phyloP scores from a whole-genome alignment of 306 rosid species.

The Biancaea sappan region DNA sequence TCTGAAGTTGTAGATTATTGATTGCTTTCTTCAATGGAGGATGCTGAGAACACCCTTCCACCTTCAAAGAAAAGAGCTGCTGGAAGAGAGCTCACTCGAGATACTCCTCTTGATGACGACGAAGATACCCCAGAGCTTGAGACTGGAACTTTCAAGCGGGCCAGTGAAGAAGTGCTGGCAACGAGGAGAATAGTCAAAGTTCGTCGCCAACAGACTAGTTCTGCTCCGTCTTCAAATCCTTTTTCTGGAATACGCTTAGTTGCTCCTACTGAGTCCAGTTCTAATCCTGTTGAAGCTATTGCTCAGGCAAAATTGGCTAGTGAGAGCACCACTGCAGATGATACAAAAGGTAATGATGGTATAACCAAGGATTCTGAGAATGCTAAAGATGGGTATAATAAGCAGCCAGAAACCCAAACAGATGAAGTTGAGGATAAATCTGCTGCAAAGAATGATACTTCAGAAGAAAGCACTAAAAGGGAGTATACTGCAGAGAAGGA shows the following conservation, averaged over 20 bases:
- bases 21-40: conserved; percentile 64
- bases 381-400: conserved; percentile 41
- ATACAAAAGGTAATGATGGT: conserved; percentile 38
- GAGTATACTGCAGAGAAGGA: conserved; percentile 36
- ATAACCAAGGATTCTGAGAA: conserved; percentile 31
- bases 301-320: conserved; percentile 41
- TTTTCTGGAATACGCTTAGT: conserved; percentile 77
- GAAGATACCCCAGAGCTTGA: conserved; percentile 67
- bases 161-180: conserved; percentile 89
- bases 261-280: conserved; percentile 49
- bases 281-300: conserved; percentile 45
- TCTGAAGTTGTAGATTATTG: conserved; percentile 18
- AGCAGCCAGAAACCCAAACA: conserved; percentile 44
- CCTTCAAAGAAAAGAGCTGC: conserved; percentile 93
- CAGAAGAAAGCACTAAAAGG: conserved; percentile 32
- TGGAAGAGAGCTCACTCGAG: conserved; percentile 81
- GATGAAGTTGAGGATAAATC: conserved; percentile 41
- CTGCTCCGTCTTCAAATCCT: conserved; percentile 76
- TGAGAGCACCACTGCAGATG: conserved; percentile 37
- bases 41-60: conserved; percentile 65
- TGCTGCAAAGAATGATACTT: conserved; percentile 32
- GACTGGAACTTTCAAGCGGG: conserved; percentile 87
- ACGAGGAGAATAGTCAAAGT: conserved; percentile 83
- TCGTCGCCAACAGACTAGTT: conserved; percentile 61
- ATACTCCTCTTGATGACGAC: conserved; percentile 84